Conservation (phyloP, 1,284 basidiomycete genomes). For the Porogramme epimiltina region DNA sequence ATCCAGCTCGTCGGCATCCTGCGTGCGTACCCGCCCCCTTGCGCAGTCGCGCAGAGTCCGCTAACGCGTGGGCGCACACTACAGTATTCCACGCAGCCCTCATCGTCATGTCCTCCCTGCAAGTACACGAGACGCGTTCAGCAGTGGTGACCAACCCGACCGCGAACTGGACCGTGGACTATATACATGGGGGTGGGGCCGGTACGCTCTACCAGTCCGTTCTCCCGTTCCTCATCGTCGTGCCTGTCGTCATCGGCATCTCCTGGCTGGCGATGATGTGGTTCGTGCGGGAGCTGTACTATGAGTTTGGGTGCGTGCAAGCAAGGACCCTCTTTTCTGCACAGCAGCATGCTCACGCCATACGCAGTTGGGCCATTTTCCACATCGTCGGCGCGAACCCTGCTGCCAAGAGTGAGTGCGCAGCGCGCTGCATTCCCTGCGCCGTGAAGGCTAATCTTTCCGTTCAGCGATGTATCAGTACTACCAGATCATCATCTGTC, state of each 20-base stretch:
- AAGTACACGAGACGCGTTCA: constrained; percentile 67
- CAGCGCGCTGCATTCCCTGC: not conserved
- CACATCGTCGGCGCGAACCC: constrained; percentile 82
- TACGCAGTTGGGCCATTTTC: constrained; percentile 77
- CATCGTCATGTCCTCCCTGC: constrained; percentile 71
- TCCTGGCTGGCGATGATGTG: constrained; percentile 41
- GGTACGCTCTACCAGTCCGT: constrained; percentile 46
- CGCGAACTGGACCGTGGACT: constrained; percentile 15
- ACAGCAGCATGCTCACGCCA: not conserved
- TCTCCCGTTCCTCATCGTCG: constrained; percentile 42
- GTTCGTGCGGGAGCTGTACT: constrained; percentile 42
- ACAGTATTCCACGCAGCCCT: constrained; percentile 75
- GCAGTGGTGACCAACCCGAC: constrained; percentile 49
- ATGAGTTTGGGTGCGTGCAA: constrained; percentile 45
- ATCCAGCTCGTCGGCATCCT: constrained; percentile 78
- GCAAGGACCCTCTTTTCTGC: not conserved
- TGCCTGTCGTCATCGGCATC: constrained; percentile 40
- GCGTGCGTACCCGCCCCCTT: constrained; percentile 40
- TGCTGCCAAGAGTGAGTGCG: constrained; percentile 70
- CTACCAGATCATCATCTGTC: constrained; percentile 83
- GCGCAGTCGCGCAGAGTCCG: not conserved
- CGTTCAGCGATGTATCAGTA: constrained; percentile 76
- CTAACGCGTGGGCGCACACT: not conserved
- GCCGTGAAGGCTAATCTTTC: not conserved
- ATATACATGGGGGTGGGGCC: constrained; percentile 33